phyloP scores from a whole-genome alignment of 1,284 basidiomycete species.

The Pulchroboletus neoregius region DNA sequence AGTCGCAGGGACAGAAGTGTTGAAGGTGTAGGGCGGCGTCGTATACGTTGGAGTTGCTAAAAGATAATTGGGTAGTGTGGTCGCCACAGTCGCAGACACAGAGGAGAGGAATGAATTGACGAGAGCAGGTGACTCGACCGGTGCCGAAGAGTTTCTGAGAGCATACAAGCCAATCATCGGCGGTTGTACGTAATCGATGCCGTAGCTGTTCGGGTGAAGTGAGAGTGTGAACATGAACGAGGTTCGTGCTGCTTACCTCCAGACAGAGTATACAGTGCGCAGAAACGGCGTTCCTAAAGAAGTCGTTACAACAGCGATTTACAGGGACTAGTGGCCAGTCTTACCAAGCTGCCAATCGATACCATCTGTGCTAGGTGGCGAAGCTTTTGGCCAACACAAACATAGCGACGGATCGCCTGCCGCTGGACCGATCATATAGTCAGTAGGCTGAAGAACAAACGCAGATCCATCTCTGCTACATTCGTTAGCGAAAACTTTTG shows the following conservation, averaged over 20 bases:
- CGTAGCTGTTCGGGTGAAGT: conserved; percentile 47
- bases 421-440: conserved; percentile 79
- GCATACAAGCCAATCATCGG: conserved; percentile 73
- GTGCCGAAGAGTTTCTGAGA: conserved; percentile 44
- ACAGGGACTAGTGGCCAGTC: not conserved
- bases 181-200: conserved; percentile 66
- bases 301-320: not conserved
- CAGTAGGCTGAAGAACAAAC: conserved; percentile 62
- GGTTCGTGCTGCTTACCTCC: conserved; percentile 47
- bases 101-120: conserved; percentile 58
- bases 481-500: conserved; percentile 3
- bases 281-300: conserved; percentile 68
- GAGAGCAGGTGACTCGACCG: conserved; percentile 38
- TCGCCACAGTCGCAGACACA: conserved; percentile 60
- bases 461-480: conserved; percentile 21
- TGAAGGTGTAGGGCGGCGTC: conserved; percentile 68
- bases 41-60: conserved; percentile 64
- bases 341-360: conserved; percentile 83
- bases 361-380: conserved; percentile 65
- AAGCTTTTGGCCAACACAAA: conserved; percentile 77
- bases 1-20: conserved; percentile 56
- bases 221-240: conserved; percentile 7
- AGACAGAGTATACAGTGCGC: conserved; percentile 78
- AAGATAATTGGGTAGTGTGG: conserved; percentile 73
- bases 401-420: conserved; percentile 66